Base-by-base conservation (phyloP, 164 flowering plant genomes). In the Vitis vinifera region DNA sequence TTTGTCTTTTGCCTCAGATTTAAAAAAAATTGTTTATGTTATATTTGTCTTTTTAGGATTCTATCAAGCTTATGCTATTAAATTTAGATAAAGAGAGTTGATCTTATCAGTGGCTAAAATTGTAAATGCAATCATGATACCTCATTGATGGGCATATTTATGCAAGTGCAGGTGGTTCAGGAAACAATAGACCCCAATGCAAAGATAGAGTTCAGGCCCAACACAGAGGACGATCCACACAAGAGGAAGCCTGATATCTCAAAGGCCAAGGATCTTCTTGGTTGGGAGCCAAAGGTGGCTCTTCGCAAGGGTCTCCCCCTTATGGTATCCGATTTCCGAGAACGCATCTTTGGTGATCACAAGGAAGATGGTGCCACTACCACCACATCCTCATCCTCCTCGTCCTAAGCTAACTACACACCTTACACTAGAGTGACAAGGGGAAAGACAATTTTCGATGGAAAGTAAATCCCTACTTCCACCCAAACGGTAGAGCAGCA, bases 151-250 rank as follows among this genome's bases (percentile, higher is more conserved):
- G 51, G 15, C 15, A 30, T 29, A 17, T 49, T 62, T 29, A 23
- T 71, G 67, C 27, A 12, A 30, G 19, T 63, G 65, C 84, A 94
- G 98, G 97, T 94, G 64, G 98, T 94, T 27, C 92, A 89, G 61
- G 95, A 94, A 73, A 86, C 95, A 1, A 92, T 94, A 56, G 98
- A 94, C 69, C 95, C 95, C 0, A 88, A 86, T 73, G 97, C 97
- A 50, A 84, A 79, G 75, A 94, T 94, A 16, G 97, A 83, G 78
- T 92, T 89, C 82, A 83, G 78, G 75, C 84, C 89, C 14, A 94
- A 94, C 89, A 94, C 98, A 10, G 97, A 83, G 75, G 98, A 94
- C 62, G 98, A 94, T 67, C 98, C 98, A 0, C 98, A 94, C 89
- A 94, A 88, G 91, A 86, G 98, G 83, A 94, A 94, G 76, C 98